Conservation (phyloP, 2,329 filamentous ascomycete genomes). For the Verticillium klebahnii region DNA sequence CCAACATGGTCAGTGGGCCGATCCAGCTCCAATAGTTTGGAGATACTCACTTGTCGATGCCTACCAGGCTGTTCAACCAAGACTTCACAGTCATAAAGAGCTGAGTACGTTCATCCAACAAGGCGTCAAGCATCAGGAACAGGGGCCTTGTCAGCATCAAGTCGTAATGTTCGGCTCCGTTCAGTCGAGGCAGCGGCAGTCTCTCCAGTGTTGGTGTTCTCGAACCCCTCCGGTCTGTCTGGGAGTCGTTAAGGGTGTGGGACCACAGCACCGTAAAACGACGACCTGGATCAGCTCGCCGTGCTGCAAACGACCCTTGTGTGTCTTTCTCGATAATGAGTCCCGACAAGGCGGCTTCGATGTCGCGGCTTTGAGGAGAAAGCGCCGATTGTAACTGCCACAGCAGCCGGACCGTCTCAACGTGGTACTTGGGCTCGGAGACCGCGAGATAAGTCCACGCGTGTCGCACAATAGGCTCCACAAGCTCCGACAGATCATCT, state of each 20-base stretch:
- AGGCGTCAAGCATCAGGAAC: constrained; percentile 74
- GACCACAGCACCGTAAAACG: constrained; percentile 77
- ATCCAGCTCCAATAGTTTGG: not conserved
- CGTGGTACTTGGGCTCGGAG: constrained; percentile 85
- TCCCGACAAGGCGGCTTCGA: constrained; percentile 72
- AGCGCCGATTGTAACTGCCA: constrained; percentile 80
- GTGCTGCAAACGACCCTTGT: constrained; percentile 39
- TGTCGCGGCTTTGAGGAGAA: constrained; percentile 61
- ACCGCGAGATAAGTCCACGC: constrained; percentile 80
- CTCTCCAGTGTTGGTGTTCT: constrained; percentile 31
- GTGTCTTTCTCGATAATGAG: constrained; percentile 58
- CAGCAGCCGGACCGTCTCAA: constrained; percentile 81
- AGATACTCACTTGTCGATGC: constrained; percentile 54
- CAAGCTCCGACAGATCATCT: constrained; percentile 55
- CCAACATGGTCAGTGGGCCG: not conserved
- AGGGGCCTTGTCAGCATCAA: constrained; percentile 76
- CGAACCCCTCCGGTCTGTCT: constrained; percentile 34
- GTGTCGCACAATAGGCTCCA: constrained; percentile 63
- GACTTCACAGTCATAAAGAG: constrained; percentile 71
- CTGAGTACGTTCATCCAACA: constrained; percentile 69
- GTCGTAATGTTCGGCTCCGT: constrained; percentile 59
- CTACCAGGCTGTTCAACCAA: constrained; percentile 69
- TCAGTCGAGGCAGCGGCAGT: constrained; percentile 35
- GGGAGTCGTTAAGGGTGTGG: constrained; percentile 61
- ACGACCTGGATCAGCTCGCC: constrained; percentile 57